Evolutionary conservation across 2,329 filamentous ascomycete genomes (phyloP).

Genomic region (Aspergillus ochraceus): DNA sequence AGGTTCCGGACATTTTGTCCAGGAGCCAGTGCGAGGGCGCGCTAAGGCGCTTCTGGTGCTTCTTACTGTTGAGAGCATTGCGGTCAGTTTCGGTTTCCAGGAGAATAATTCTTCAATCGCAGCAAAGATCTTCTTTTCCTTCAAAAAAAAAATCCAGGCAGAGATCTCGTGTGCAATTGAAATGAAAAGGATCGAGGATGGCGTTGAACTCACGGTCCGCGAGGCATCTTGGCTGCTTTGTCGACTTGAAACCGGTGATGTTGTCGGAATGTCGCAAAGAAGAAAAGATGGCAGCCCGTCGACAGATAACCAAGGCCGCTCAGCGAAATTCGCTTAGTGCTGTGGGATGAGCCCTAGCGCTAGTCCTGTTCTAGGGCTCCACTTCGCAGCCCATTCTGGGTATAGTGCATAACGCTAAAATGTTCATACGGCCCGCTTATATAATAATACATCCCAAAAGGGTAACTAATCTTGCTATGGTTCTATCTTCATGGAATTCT

Average conservation of each 20-base stretch:
- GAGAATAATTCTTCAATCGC: neutral
- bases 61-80: slow-evolving; percentile 66
- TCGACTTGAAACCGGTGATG: slow-evolving; percentile 37
- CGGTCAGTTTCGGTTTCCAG: slow-evolving; percentile 23
- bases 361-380: slow-evolving; percentile 24
- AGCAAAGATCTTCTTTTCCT: neutral
- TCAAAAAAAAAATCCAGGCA: neutral
- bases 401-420: neutral
- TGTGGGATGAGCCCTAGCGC: slow-evolving; percentile 33
- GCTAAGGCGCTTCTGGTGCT: slow-evolving; percentile 99
- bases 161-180: neutral
- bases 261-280: slow-evolving; percentile 39
- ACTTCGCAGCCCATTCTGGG: neutral
- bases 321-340: slow-evolving; percentile 34
- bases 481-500: neutral
- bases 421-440: slow-evolving; percentile 2
- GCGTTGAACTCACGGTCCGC: slow-evolving; percentile 56
- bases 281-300: slow-evolving; percentile 19
- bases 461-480: neutral
- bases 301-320: slow-evolving; percentile 23
- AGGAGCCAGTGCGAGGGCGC: slow-evolving; percentile 99
- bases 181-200: slow-evolving; percentile 3
- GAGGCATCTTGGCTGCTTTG: slow-evolving; percentile 53
- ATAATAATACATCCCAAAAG: slow-evolving; percentile 1
- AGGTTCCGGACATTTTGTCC: slow-evolving; percentile 97